Evolutionary conservation across 2,329 filamentous ascomycete genomes (phyloP), one percentile per base, ranked within the genome.

Genomic region (Pseudofabraea citricarpa): DNA sequence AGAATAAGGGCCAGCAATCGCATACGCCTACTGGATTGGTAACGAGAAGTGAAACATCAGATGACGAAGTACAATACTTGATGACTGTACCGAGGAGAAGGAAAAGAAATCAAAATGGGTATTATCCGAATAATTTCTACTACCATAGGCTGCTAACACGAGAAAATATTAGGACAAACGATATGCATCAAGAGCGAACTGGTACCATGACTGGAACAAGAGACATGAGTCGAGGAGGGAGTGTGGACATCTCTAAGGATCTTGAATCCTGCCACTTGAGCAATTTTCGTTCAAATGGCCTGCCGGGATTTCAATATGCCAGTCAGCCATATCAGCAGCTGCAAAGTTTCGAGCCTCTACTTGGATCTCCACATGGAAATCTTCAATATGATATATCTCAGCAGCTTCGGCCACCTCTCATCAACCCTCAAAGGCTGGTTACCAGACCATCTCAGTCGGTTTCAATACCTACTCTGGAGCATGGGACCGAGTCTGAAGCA

Each of bases 61-160:
- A 71, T 37, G 63, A 66, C 45, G 70, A 73, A 39, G 59, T 73
- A 23, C 61, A 71, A 49, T 69, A 72, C 42, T 57, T 73, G 23
- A 70, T 67, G 33, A 65, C 62, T 16, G 64, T 66, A 19, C 67
- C 69, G 8, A 63, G 70, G 27, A 50, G 52, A 22, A 54, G 44
- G 41, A 56, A 49, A 40, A 71, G 69, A 56, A 69, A 60, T 49
- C 56, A 51, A 32, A 64, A 57, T 51, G 52, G 51, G 46, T 61
- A 48, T 35, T 51, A 53, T 19, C 46, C 44, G 33, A 40, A 32
- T 15, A 33, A 40, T 15, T 35, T 39, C n/a, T n/a, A n/a, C n/a
- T n/a, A n/a, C n/a, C n/a, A n/a, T n/a, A n/a, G n/a, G n/a, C n/a
- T n/a, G n/a, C n/a, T n/a, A n/a, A n/a, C n/a, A n/a, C n/a, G n/a